Evolutionary conservation across 192 early-diverging fungal species (phyloP).

Genomic region (Coemansia sp.): DNA sequence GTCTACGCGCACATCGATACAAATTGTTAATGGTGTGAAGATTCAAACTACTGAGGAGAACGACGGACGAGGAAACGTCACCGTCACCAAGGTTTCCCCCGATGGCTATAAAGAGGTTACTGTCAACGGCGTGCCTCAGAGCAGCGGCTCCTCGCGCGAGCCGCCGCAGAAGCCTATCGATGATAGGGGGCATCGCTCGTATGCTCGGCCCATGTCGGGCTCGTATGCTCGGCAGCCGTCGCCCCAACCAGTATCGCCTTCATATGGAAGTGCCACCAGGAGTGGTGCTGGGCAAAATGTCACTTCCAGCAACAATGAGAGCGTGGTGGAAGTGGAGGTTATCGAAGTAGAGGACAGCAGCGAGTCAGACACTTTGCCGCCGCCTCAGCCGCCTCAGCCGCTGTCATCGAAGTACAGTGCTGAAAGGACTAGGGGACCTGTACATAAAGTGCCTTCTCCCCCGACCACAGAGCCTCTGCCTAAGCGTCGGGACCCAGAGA

Average conservation of each 20-base stretch:
- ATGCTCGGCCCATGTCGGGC: not conserved
- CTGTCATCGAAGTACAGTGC: not conserved
- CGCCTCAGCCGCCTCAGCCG: not conserved
- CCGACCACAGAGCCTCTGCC: not conserved
- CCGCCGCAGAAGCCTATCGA: slow-evolving; percentile 17
- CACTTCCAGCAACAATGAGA: slow-evolving; percentile 9
- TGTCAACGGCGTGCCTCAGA: slow-evolving; percentile 47
- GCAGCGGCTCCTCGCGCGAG: not conserved
- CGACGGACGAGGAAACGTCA: slow-evolving; percentile 46
- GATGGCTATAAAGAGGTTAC: slow-evolving; percentile 41
- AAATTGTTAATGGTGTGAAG: slow-evolving; percentile 45
- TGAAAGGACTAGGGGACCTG: not conserved
- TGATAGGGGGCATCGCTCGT: not conserved
- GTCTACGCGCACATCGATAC: slow-evolving; percentile 37
- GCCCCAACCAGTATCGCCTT: not conserved
- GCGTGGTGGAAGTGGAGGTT: slow-evolving; percentile 39
- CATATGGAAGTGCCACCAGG: not conserved
- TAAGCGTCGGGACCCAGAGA: slow-evolving; percentile 6
- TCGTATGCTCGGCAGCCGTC: slow-evolving; percentile 5
- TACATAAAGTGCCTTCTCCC: slow-evolving; percentile 1
- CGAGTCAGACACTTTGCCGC: not conserved
- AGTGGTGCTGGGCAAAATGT: not conserved
- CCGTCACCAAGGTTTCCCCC: slow-evolving; percentile 42
- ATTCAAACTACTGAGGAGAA: slow-evolving; percentile 46
- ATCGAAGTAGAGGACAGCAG: slow-evolving; percentile 30